Evolutionary conservation across 768 basidiomycete genomes (phyloP).

Genomic region (Xanthoconium purpureum): DNA sequence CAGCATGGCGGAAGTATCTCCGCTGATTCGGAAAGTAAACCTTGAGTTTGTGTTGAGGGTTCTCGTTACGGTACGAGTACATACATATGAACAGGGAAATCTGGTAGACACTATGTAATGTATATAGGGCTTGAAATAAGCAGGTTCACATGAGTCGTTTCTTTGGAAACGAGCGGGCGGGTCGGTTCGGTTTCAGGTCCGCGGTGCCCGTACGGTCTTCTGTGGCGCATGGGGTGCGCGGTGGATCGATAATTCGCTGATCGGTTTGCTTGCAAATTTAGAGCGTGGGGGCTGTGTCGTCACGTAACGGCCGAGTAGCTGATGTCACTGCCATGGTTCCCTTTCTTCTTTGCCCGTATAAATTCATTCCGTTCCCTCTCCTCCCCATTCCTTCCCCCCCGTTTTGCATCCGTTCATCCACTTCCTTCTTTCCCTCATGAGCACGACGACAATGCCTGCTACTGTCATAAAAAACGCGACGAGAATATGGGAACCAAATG

Average conservation of each 20-base stretch:
- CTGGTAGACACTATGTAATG: too few relatives aligned
- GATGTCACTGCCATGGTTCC: slow-evolving; percentile 33
- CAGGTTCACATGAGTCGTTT: slow-evolving; percentile 17
- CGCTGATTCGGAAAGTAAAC: slow-evolving; percentile 13
- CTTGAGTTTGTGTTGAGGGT: slow-evolving; percentile 10
- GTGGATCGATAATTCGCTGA: slow-evolving; percentile 16
- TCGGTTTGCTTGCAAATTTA: slow-evolving; percentile 14
- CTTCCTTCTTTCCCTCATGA: slow-evolving; percentile 11
- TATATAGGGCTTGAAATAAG: background rate
- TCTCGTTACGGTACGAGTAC: slow-evolving; percentile 15
- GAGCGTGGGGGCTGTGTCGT: slow-evolving; percentile 22
- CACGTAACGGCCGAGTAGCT: slow-evolving; percentile 24
- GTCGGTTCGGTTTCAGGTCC: too few relatives aligned
- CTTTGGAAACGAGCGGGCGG: background rate
- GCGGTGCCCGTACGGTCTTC: background rate
- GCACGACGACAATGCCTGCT: slow-evolving; percentile 22
- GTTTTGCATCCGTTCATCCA: slow-evolving; percentile 8
- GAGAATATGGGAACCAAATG: slow-evolving; percentile 65
- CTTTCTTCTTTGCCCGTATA: slow-evolving; percentile 32
- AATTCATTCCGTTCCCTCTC: slow-evolving; percentile 19
- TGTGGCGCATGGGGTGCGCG: slow-evolving; percentile 20
- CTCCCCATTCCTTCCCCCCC: background rate
- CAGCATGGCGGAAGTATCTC: slow-evolving; percentile 23
- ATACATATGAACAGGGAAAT: too few relatives aligned
- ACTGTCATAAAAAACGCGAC: slow-evolving; percentile 60